Evolutionary conservation across 192 early-diverging fungal species (phyloP).

Genomic region (Rhizophagus sp.): DNA sequence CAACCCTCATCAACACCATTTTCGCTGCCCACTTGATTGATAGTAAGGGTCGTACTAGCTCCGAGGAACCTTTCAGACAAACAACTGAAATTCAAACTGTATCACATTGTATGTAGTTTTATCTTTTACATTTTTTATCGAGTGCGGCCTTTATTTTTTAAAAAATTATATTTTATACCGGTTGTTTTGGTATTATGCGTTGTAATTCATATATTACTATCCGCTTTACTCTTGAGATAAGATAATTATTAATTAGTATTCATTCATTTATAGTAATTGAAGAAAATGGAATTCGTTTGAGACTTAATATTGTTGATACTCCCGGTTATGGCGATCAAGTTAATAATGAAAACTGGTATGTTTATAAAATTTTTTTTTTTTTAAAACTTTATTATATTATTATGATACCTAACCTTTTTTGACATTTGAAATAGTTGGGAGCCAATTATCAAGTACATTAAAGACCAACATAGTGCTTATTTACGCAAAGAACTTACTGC

Average conservation of each 20-base stretch:
- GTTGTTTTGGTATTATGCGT: background rate
- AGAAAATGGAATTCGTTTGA: slow-evolving; percentile 92
- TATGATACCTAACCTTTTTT: background rate
- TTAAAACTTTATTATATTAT: background rate
- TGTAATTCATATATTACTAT: background rate
- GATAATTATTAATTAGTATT: background rate
- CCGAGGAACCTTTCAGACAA: slow-evolving; percentile 81
- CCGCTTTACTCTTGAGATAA: background rate
- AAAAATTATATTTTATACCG: background rate
- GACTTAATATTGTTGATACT: slow-evolving; percentile 96
- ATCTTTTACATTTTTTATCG: too few species aligned
- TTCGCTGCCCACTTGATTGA: slow-evolving; percentile 96
- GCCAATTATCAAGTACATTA: slow-evolving; percentile 98
- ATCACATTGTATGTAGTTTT: slow-evolving; percentile 67
- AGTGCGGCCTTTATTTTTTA: background rate
- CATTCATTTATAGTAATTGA: slow-evolving; percentile 70
- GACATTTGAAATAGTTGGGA: slow-evolving; percentile 71
- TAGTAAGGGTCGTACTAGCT: slow-evolving; percentile 81
- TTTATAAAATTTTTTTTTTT: too few species aligned
- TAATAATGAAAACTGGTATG: slow-evolving; percentile 96
- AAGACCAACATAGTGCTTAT: slow-evolving; percentile 96
- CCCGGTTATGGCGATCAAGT: slow-evolving; percentile 98
- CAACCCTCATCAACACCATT: slow-evolving; percentile 97
- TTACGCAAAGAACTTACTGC: slow-evolving; percentile 91
- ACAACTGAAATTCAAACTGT: slow-evolving; percentile 94